Base-by-base conservation (phyloP, 192 early-diverging fungal genomes). In the Allomyces macrogynus region DNA sequence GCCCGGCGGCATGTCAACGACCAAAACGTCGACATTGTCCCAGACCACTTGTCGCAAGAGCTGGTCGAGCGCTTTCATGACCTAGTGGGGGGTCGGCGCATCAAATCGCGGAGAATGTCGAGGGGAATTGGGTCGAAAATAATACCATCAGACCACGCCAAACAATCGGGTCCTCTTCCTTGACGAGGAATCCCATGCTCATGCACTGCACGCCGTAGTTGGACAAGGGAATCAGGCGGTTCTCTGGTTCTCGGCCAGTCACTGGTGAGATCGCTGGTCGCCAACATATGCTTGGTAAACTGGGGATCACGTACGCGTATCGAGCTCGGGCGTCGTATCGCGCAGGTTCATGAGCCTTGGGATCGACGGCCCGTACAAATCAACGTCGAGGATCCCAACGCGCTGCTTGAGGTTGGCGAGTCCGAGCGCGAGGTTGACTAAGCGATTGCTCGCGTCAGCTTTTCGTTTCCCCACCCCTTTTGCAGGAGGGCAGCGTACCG, bases 321-420 rank as follows among this genome's bases (percentile, higher is more conserved):
- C 16, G 11, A 67, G 10, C 20, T 67, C 44, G 23, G 23, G 63
- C 69, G 79, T 83, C 76, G 67, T 79, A 69, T 61, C 86, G 62
- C 74, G 72, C 62, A 95, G 75, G 62, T 89, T 89, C 85, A 95
- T 87, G 70, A 95, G 80, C 49, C 69, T 69, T 22, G 92, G 90
- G 61, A 95, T 81, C 0, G 89, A 91, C 3, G 92, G 92, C 3
- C 92, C 92, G 80, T 89, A 93, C n/a, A 95, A 77, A 79, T 95
- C 92, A 0, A 89, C 89, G 69, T 95, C 92, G 49, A 95, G 72
- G 9, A 95, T 69, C 20, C 89, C 92, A 0, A 86, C 80, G 11
- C 74, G 72, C 62, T 78, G 76, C 10, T 67, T 65, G 60, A 72
- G 74, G 70, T 72, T 72, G 10, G 80, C 75, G 32, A 86, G 71